Evolutionary conservation across 1,284 basidiomycete genomes (phyloP).

Genomic region (Neonothopanus nambi): DNA sequence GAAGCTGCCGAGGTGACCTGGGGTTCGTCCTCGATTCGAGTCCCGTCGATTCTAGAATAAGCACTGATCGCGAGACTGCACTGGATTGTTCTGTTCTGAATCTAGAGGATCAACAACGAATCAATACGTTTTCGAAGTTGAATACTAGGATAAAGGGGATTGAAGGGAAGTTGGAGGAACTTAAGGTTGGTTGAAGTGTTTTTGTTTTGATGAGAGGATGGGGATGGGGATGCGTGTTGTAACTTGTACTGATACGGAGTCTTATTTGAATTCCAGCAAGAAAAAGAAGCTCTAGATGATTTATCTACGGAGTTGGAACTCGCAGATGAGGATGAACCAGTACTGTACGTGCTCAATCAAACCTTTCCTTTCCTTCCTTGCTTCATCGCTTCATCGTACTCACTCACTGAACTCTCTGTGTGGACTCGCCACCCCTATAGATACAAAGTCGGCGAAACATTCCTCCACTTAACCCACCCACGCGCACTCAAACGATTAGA

Average conservation of each 20-base stretch:
- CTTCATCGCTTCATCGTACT: too few species aligned
- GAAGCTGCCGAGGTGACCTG: slow-evolving; percentile 90
- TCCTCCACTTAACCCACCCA: slow-evolving; percentile 74
- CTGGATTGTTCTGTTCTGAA: neutral
- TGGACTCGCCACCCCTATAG: too few species aligned
- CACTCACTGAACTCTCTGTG: too few species aligned
- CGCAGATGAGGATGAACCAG: slow-evolving; percentile 78
- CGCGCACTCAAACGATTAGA: slow-evolving; percentile 78
- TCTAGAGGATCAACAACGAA: slow-evolving; percentile 89
- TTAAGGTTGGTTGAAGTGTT: slow-evolving; percentile 64
- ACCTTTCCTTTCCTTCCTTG: too few species aligned
- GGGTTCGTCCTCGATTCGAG: slow-evolving; percentile 56
- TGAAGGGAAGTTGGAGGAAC: slow-evolving; percentile 68
- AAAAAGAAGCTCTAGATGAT: slow-evolving; percentile 93
- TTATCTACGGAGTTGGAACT: slow-evolving; percentile 87
- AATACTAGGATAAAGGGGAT: slow-evolving; percentile 78
- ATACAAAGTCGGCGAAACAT: slow-evolving; percentile 91
- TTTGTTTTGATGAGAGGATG: too few species aligned
- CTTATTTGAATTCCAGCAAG: slow-evolving; percentile 58
- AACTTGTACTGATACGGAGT: neutral
- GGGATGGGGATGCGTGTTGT: too few species aligned
- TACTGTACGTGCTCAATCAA: slow-evolving; percentile 55
- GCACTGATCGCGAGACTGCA: too few species aligned
- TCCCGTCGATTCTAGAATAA: too few species aligned
- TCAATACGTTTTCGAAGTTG: slow-evolving; percentile 91